Base-by-base conservation (phyloP, 176 grass and related monocot genomes). In the Otatea glauca region DNA sequence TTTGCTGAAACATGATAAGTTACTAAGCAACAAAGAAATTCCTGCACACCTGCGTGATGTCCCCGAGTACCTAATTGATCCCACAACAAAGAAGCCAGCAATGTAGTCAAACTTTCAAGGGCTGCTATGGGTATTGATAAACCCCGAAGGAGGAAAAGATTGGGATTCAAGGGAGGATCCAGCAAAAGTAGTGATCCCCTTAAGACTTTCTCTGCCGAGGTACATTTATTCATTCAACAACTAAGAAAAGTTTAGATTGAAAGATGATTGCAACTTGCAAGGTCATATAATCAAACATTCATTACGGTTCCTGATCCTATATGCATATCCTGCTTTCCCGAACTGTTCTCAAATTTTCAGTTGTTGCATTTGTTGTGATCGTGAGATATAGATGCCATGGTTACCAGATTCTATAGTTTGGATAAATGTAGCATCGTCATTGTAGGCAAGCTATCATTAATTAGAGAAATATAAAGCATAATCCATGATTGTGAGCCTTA, bases 1-100 rank as follows among this genome's bases (percentile, higher is more conserved):
- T 94, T 72, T 99, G 66, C 85, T 99, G 43, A 99, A 99, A 83
- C 96, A 96, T 65, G 93, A 96, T 69, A 96, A 99, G 75, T 77
- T 96, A 78, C 77, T 99, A 29, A 99, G 86, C 83, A 92, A 84
- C 92, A 99, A 93, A 65, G 89, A 29, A 75, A 92, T 94, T 85
- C 91, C 93, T 8, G 53, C 81, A 61, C 93, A 99, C 70, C 72
- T 99, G 48, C 82, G 94, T 66, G 91, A 94, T 83, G 80, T 96
- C 65, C 93, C 96, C 49, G 93, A 96, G 41, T 96, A 99, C 82
- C 87, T 99, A 68, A 70, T 96, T 90, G 91, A 99, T 83, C 88
- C 89, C 1, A 92, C 84, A 48, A 92, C 96, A 67, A 94, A 96
- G 91, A 99, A 90, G 91, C 91, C 42, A 96, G 96, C 69, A 90